phyloP scores from a whole-genome alignment of 305 asterid species.

The Solanum hybrid region DNA sequence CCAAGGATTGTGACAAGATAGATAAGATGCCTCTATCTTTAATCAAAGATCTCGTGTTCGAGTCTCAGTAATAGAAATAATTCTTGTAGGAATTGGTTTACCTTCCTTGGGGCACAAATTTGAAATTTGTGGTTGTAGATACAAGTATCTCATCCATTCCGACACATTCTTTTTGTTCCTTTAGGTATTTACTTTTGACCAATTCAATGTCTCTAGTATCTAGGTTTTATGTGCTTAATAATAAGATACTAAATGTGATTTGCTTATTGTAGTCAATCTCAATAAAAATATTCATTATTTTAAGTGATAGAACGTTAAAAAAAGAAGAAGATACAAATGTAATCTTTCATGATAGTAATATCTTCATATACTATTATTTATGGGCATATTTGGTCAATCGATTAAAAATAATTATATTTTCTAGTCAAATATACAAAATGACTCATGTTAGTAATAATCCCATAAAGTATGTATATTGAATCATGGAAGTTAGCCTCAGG shows the following conservation, averaged over 20 bases:
- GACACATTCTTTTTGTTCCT: neutral
- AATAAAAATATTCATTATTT: neutral
- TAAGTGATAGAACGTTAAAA: neutral
- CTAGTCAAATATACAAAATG: neutral
- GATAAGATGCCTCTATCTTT: neutral
- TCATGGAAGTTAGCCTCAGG: neutral
- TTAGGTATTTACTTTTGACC: too few relatives aligned
- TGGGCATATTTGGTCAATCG: neutral
- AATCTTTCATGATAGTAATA: neutral
- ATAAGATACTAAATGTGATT: neutral
- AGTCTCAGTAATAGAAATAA: neutral
- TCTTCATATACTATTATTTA: neutral
- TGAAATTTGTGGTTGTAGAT: neutral
- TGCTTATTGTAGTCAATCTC: neutral
- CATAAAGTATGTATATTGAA: neutral
- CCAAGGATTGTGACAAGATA: neutral
- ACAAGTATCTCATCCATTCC: neutral
- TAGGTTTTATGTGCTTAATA: neutral
- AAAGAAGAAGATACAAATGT: neutral
- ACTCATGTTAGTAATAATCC: neutral
- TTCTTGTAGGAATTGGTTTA: neutral
- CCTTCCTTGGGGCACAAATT: neutral
- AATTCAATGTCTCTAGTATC: too few relatives aligned
- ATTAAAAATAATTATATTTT: neutral
- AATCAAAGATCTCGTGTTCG: rapidly evolving